Evolutionary conservation across 192 early-diverging fungal species (phyloP).

Genomic region (Spizellomyces sp.): DNA sequence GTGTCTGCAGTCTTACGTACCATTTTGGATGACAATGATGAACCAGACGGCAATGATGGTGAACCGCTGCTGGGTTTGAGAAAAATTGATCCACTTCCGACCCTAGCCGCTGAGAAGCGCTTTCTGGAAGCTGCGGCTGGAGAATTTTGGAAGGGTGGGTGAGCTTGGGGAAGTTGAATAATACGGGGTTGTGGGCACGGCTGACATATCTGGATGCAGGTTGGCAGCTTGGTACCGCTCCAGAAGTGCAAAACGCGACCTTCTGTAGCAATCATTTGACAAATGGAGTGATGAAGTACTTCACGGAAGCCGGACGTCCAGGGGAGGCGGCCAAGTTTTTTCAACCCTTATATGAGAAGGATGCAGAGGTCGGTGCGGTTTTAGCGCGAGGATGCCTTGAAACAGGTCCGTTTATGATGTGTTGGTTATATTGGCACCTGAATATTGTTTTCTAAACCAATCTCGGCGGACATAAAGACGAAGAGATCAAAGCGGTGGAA

Average conservation of each 20-base stretch:
- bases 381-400: slow-evolving; percentile 74
- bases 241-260: slow-evolving; percentile 95
- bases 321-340: slow-evolving; percentile 81
- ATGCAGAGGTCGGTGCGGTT: slow-evolving; percentile 89
- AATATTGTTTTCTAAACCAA: background rate
- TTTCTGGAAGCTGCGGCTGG: slow-evolving; percentile 83
- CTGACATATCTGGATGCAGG: slow-evolving; percentile 38
- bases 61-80: slow-evolving; percentile 87
- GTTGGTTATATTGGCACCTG: slow-evolving; percentile 17
- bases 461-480: slow-evolving; percentile 53
- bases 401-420: slow-evolving; percentile 34
- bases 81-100: slow-evolving; percentile 86
- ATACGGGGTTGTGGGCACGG: background rate
- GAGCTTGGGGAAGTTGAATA: background rate
- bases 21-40: slow-evolving; percentile 87
- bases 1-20: slow-evolving; percentile 87
- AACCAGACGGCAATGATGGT: slow-evolving; percentile 66
- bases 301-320: slow-evolving; percentile 78
- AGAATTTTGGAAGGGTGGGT: slow-evolving; percentile 82
- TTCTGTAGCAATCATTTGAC: slow-evolving; percentile 85
- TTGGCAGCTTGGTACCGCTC: slow-evolving; percentile 91
- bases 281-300: slow-evolving; percentile 89
- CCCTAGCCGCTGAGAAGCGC: slow-evolving; percentile 67
- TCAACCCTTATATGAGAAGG: slow-evolving; percentile 72
- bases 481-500: slow-evolving; percentile 92